Base-by-base conservation (phyloP, 1,139 yeast genomes). In the Yamadazyma spencermartinsiae region DNA sequence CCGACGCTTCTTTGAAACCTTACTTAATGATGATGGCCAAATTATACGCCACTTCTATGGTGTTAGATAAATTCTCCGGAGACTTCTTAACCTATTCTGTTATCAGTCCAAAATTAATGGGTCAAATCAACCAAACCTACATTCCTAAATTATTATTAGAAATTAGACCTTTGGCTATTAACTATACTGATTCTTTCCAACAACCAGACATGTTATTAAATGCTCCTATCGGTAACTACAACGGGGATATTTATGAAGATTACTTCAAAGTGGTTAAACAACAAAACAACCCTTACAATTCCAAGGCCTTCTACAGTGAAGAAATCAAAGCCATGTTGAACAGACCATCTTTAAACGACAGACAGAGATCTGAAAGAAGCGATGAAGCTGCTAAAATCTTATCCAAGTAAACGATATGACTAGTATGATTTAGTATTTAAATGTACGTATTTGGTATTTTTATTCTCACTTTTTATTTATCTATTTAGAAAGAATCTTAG, bases 131-230 rank as follows among this genome's bases (percentile, higher is more conserved):
- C 50, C 67, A 74, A 28, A 64, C 63, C 39, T 60, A 56, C 41
- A 63, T 76, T 44, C 73, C 74, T 38, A 60, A 60, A 31, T 55
- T 81, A 42, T 64, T 80, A 47, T 55, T 63, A 14, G 69, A 65
- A 31, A 53, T 83, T 40, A 77, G 97, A 61, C 80, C 81, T 34
- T 82, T 85, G 54, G 85, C 83, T 41, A 79, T 88, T 58, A 86
- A 87, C 14, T 72, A 86, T 52, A 86, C 95, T n/a, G 98, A 90
- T 64, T 77, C 96, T 4, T 90, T 90, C 76, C 82, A 84, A 66
- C 75, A 85, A 56, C 79, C 90, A 26, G 97, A 90, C 64, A 86
- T 79, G 68, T 77, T 85, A 65, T 76, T 90, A 59, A 87, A 89
- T 65, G 79, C 97, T 2, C 83, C 96, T 24, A 76, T 90, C 46